phyloP scores from a whole-genome alignment of 2,329 filamentous ascomycete species.

The Drechslera avenae region DNA sequence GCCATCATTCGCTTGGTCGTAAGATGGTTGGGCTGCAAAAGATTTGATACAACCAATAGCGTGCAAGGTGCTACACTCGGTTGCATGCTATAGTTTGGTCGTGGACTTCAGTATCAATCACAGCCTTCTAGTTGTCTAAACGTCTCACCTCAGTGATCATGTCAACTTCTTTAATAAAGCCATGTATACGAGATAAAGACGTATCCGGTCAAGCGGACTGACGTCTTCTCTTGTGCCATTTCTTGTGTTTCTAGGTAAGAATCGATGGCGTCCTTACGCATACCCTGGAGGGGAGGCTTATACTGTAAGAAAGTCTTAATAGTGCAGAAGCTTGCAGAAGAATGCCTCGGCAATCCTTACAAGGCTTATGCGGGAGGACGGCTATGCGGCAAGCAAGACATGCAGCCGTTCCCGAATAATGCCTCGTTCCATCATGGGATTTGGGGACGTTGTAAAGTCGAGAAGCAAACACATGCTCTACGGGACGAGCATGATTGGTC shows the following conservation, averaged over 20 bases:
- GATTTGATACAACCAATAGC: neutral
- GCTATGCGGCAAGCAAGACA: slow-evolving; percentile 3
- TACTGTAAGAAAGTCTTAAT: neutral
- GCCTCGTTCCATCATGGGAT: neutral
- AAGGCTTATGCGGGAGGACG: slow-evolving; percentile 6
- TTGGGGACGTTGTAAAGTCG: slow-evolving; percentile 1
- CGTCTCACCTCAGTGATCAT: no score
- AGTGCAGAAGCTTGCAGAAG: slow-evolving; percentile 6
- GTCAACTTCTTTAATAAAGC: no score
- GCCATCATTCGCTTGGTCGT: neutral
- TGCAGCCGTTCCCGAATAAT: neutral
- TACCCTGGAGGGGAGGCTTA: no score
- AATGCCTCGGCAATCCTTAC: slow-evolving; percentile 4
- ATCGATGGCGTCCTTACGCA: no score
- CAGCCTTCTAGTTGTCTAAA: no score
- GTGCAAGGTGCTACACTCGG: neutral
- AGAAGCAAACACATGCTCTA: neutral
- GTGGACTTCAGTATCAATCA: no score
- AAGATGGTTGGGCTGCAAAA: neutral
- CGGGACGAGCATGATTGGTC: slow-evolving; percentile 1
- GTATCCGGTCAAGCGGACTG: no score
- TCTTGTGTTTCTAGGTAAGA: no score
- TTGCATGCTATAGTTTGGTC: neutral
- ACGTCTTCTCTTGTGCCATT: no score
- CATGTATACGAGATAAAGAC: no score